These are phyloP conservation scores for Cystobasidiopsis lactophilus DNA, from an alignment of 768 basidiomycete species.

Conservation along the genomic window DNA sequence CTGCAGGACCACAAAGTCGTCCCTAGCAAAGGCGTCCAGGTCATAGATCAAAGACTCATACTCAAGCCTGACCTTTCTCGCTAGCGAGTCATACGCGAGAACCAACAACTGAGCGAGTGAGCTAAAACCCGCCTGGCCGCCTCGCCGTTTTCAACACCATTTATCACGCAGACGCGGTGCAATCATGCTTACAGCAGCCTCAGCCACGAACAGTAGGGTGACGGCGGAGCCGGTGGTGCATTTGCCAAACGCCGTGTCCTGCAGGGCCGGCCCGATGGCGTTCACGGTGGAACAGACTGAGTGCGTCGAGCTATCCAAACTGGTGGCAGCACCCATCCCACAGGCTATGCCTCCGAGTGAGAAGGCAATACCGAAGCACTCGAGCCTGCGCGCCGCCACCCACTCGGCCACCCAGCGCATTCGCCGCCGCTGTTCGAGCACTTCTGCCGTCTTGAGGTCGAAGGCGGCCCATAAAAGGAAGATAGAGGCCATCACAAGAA, in stretches of 20 bases:
- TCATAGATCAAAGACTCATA: background rate
- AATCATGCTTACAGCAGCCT: background rate
- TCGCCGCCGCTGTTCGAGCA: background rate
- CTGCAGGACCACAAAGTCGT: conserved; percentile 1
- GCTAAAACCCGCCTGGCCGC: too few species aligned
- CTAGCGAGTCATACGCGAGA: too few species aligned
- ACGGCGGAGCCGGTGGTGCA: background rate
- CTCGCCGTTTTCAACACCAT: too few species aligned
- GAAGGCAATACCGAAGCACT: background rate
- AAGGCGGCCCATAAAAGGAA: background rate
- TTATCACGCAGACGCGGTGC: background rate
- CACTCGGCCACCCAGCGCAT: background rate
- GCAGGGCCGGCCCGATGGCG: background rate
- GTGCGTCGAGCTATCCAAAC: background rate
- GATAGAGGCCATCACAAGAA: background rate
- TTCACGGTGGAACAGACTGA: background rate
- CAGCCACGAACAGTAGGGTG: background rate
- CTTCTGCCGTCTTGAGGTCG: background rate
- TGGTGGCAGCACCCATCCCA: background rate
- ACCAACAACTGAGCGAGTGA: too few species aligned
- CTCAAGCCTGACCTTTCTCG: too few species aligned
- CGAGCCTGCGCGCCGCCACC: background rate
- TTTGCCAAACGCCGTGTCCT: background rate
- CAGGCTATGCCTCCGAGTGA: background rate
- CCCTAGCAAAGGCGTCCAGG: background rate